Conservation (phyloP, 2,329 filamentous ascomycete genomes). For the Decorospora gaudefroyi region DNA sequence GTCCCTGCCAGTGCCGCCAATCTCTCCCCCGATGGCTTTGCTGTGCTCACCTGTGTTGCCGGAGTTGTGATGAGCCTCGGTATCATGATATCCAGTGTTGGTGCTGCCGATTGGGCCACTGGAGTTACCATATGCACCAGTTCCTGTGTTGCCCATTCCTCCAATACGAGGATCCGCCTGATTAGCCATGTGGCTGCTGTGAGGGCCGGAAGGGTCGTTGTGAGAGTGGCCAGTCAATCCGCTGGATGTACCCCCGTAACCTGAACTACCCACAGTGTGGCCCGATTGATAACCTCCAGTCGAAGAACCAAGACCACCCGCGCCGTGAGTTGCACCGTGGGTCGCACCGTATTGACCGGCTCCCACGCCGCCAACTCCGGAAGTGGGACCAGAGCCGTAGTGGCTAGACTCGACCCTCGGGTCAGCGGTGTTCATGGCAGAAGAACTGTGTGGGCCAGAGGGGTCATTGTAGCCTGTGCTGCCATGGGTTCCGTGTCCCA, state of each 20-base stretch:
- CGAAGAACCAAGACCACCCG: conserved; percentile 7
- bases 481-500: too few species aligned
- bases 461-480: conserved; percentile 24
- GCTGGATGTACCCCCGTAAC: too few species aligned
- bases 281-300: conserved; percentile 14
- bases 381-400: conserved; percentile 31
- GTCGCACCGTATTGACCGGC: conserved; percentile 15
- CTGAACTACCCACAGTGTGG: conserved; percentile 22
- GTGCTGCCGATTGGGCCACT: too few species aligned
- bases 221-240: conserved; percentile 8
- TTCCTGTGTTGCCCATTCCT: background rate
- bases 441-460: conserved; percentile 37
- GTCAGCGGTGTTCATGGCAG: conserved; percentile 36
- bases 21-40: conserved; percentile 2
- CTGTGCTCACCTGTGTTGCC: conserved; percentile 9
- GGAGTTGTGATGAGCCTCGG: conserved; percentile 8
- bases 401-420: conserved; percentile 40
- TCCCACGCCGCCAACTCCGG: conserved; percentile 29
- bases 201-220: conserved; percentile 45
- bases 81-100: conserved; percentile 4
- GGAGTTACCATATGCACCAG: conserved; percentile 4
- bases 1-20: background rate
- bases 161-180: conserved; percentile 40
- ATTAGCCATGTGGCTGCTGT: conserved; percentile 26
- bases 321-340: conserved; percentile 16